Base-by-base conservation (phyloP, 257 asterid species). In the Plantago ovata region DNA sequence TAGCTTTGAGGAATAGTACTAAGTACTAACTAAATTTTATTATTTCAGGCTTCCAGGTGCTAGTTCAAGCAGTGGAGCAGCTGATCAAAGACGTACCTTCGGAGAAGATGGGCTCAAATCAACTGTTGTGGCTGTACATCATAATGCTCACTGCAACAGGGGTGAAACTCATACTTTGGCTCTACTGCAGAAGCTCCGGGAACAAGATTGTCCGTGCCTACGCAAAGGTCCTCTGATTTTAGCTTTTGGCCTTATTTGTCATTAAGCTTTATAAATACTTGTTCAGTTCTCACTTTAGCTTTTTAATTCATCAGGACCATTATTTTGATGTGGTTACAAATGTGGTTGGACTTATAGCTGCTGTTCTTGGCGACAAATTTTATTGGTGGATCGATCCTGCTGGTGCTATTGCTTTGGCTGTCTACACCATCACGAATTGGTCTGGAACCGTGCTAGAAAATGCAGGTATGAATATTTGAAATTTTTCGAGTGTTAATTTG, bases 301-400 rank as follows among this genome's bases (percentile, higher is more conserved):
- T 45, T 18, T 38, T 52, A 28, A 28, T 1, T 50, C 38, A 57
- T 46, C 62, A 77, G 84, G 89, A 84, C 48, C 94, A 81, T 63
- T 84, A 81, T 48, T 84, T 84, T 33, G 94, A 84, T 28, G 89
- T 84, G 73, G 86, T 84, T 64, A 81, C 89, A 36, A 84, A 84
- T 22, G 73, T 77, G 39, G 80, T 84, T 47, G 89, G 94, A 20
- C 53, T 81, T 61, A 67, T 77, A 3, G 81, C 84, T 59, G 86
- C 89, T 32, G 66, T 79, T 40, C 78, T 84, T 11, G 89, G 86
- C 0, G 80, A 81, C 39, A 62, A 48, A 52, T 81, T 68, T 58
- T 72, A 70, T 21, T 84, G 89, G 89, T 84, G 89, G 94, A 81
- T 84, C 9, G 94, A 84, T 69, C 94, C 89, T 9, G 62, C 47